Evolutionary conservation across 768 basidiomycete genomes (phyloP).

Genomic region (Inosperma sp.): DNA sequence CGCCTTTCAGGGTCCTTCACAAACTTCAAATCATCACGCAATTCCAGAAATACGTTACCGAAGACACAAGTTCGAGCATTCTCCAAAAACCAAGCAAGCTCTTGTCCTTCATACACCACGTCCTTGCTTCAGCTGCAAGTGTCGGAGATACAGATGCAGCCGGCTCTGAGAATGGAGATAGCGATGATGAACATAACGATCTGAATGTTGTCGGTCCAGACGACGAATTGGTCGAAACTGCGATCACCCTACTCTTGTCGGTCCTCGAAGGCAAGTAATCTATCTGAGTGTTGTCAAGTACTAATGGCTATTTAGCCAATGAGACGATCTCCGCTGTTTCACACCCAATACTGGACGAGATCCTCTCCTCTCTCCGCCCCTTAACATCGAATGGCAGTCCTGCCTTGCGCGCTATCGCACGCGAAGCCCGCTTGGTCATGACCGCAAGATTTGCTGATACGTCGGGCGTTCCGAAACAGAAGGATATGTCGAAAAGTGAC

Average conservation of each 20-base stretch:
- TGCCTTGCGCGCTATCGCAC: constrained; percentile 52
- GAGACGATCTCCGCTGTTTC: constrained; percentile 55
- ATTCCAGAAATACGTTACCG: constrained; percentile 68
- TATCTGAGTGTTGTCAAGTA: neutral
- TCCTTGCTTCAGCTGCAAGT: constrained; percentile 49
- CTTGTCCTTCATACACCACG: constrained; percentile 78
- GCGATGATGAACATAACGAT: constrained; percentile 51
- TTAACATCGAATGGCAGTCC: constrained; percentile 46
- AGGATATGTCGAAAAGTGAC: constrained; percentile 34
- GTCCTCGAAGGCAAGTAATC: constrained; percentile 69
- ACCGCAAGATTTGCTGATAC: constrained; percentile 71
- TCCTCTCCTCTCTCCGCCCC: constrained; percentile 60
- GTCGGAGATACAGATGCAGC: constrained; percentile 36
- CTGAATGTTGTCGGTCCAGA: constrained; percentile 39
- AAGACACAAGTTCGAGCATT: constrained; percentile 53
- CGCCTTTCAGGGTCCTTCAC: constrained; percentile 50
- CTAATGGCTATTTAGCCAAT: constrained; percentile 37
- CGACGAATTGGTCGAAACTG: constrained; percentile 69
- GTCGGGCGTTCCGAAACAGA: constrained; percentile 29
- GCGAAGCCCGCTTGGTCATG: constrained; percentile 81
- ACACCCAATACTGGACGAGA: constrained; percentile 63
- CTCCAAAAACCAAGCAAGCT: constrained; percentile 64
- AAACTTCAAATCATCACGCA: constrained; percentile 78
- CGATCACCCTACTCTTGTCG: constrained; percentile 76
- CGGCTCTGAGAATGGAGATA: constrained; percentile 48